Conservation (phyloP, 2,329 filamentous ascomycete species). For the Clonostachys solani region DNA sequence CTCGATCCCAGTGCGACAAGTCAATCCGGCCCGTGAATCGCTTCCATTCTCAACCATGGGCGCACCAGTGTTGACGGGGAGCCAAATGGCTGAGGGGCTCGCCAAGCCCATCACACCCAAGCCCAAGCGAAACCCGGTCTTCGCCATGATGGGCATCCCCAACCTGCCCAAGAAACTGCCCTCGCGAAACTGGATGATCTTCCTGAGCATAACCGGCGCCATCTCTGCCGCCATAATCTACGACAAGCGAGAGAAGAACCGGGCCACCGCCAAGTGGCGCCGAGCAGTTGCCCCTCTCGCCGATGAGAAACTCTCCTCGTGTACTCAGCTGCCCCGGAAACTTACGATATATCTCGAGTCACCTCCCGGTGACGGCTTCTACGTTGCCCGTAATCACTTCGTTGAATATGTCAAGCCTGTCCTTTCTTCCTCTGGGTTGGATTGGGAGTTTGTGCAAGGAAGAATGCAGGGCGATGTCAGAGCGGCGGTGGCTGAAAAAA, state of each 20-base stretch:
- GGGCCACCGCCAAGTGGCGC: constrained; percentile 81
- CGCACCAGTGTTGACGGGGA: constrained; percentile 8
- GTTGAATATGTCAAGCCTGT: constrained; percentile 94
- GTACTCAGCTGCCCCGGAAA: constrained; percentile 73
- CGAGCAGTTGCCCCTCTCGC: constrained; percentile 81
- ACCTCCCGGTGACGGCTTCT: constrained; percentile 81
- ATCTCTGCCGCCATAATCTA: constrained; percentile 82
- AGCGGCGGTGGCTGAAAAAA: constrained; percentile 79
- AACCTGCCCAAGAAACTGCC: constrained; percentile 80
- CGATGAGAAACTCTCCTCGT: constrained; percentile 63
- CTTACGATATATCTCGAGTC: constrained; percentile 82
- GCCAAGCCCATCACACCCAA: constrained; percentile 27
- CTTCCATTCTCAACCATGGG: constrained; percentile 9
- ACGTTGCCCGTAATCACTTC: constrained; percentile 88
- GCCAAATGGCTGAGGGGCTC: background rate
- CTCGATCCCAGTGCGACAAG: too few relatives aligned
- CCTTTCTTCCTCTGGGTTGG: constrained; percentile 80
- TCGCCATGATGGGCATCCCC: constrained; percentile 80
- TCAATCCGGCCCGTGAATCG: too few relatives aligned
- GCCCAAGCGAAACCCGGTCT: constrained; percentile 61
- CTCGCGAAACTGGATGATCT: constrained; percentile 97
- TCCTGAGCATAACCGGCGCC: constrained; percentile 73
- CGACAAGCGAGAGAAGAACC: constrained; percentile 86
- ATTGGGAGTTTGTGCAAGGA: constrained; percentile 95
- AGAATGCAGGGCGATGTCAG: constrained; percentile 89